Evolutionary conservation across 257 asterid genomes (phyloP).

Genomic region (Nyctanthes arbortristis): DNA sequence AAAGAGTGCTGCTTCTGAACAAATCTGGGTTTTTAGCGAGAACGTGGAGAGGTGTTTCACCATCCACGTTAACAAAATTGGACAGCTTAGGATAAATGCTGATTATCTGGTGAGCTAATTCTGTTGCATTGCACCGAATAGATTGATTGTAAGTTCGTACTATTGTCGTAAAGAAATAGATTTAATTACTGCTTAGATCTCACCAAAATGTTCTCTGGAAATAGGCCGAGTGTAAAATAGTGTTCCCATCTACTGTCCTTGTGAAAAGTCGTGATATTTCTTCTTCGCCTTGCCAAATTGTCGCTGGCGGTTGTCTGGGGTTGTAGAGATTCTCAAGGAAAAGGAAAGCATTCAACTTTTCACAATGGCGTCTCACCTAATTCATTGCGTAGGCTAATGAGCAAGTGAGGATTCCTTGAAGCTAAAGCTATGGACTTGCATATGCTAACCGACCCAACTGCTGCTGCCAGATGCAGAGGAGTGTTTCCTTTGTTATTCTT

Average conservation of each 20-base stretch:
- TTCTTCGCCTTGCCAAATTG: neutral
- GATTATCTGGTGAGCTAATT: conserved; percentile 19
- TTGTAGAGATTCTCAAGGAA: conserved; percentile 20
- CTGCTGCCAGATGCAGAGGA: conserved; percentile 53
- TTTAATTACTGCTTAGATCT: too few relatives aligned
- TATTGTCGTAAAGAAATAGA: too few relatives aligned
- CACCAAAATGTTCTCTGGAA: conserved; percentile 22
- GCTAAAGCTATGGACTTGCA: conserved; percentile 26
- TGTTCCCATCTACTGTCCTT: conserved; percentile 40
- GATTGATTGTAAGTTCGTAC: neutral
- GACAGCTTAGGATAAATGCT: neutral
- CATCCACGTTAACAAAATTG: neutral
- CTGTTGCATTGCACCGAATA: conserved; percentile 12
- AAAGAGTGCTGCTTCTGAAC: conserved; percentile 20
- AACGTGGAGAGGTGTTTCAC: conserved; percentile 21
- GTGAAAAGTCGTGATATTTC: conserved; percentile 25
- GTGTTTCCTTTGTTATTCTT: conserved; percentile 43
- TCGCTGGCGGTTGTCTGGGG: too few relatives aligned
- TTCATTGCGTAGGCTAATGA: conserved; percentile 27
- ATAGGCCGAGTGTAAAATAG: conserved; percentile 44
- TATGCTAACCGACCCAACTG: conserved; percentile 28
- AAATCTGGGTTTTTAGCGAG: conserved; percentile 20
- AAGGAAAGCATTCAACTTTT: conserved; percentile 27
- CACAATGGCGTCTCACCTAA: conserved; percentile 38
- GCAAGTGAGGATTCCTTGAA: neutral